Base-by-base conservation (phyloP, 768 basidiomycete genomes). In the Podaxis rugospora region DNA sequence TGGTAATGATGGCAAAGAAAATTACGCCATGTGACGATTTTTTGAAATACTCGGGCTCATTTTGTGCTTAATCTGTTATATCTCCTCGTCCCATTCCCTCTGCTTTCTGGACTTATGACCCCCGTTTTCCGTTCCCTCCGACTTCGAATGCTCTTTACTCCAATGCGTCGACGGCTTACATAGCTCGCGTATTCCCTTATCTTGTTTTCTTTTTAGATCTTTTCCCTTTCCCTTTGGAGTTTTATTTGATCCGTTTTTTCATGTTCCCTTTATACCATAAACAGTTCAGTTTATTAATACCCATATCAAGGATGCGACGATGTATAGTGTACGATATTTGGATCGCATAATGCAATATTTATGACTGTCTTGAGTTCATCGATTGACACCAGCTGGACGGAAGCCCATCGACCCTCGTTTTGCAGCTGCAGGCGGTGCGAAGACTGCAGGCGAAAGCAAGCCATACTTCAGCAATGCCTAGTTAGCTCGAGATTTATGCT, bases 321-420 rank as follows among this genome's bases (percentile, higher is more conserved):
- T n/a, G 40, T 42, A 23, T 18, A 42, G 39, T 51, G 18, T 59
- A 59, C 37, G 27, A 36, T 40, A 59, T 62, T 49, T 51, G 27
- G 56, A n/a, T 44, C 47, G 23, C 61, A 55, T 61, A 62, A 64
- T 59, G 54, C 52, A 59, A 62, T 36, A 32, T 16, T 35, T 21
- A 51, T 44, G 47, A 49, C n/a, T 56, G 27, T 40, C 18, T 35
- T 62, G 63, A 2, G 13, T 62, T 62, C 55, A 36, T 52, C 61
- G 63, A 66, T 61, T 63, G 61, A 66, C 21, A 27, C 28, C 71
- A 16, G 75, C 78, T 4, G 83, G 81, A 61, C 75, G 77, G 71
- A 86, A 85, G 7, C 76, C 77, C 40, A 72, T 71, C 2, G 75
- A 66, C 13, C 65, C 61, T 55, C 79, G 77, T 61, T 76, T 78